Conservation (phyloP, 2,329 filamentous ascomycete species). For the Fonsecaea multimorphosa region DNA sequence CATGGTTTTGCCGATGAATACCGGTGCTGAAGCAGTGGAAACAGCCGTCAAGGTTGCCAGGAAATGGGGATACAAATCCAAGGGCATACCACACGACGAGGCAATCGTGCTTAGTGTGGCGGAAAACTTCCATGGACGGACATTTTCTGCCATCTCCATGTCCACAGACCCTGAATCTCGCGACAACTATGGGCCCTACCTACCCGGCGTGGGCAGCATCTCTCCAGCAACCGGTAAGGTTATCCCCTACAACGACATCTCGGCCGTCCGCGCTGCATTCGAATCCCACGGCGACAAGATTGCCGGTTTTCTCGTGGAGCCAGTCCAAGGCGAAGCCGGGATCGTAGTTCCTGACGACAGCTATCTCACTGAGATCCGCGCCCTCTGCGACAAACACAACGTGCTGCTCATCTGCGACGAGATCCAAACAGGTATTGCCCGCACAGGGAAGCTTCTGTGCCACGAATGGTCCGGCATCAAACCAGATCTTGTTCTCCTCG, state of each 20-base stretch:
- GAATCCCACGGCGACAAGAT: conserved; percentile 82
- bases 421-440: conserved; percentile 96
- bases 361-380: conserved; percentile 80
- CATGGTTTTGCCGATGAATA: conserved; percentile 99
- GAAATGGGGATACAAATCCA: conserved; percentile 98
- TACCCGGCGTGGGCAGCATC: conserved; percentile 81
- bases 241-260: conserved; percentile 85
- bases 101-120: conserved; percentile 82
- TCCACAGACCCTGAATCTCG: conserved; percentile 94
- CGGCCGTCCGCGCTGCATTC: conserved; percentile 78
- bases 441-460: conserved; percentile 92
- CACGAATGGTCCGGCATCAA: conserved; percentile 94
- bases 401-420: conserved; percentile 96
- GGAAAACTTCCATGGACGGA: conserved; percentile 96
- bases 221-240: conserved; percentile 76
- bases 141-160: conserved; percentile 93
- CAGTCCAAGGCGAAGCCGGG: conserved; percentile 96
- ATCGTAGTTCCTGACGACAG: conserved; percentile 92
- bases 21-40: conserved; percentile 93
- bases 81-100: conserved; percentile 83
- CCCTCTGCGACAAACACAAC: conserved; percentile 92
- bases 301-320: conserved; percentile 92
- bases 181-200: conserved; percentile 95
- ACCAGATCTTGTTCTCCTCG: conserved; percentile 91
- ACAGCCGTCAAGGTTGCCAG: conserved; percentile 94